phyloP scores from a whole-genome alignment of 2,329 filamentous ascomycete species.

The Aschersonia sp. region DNA sequence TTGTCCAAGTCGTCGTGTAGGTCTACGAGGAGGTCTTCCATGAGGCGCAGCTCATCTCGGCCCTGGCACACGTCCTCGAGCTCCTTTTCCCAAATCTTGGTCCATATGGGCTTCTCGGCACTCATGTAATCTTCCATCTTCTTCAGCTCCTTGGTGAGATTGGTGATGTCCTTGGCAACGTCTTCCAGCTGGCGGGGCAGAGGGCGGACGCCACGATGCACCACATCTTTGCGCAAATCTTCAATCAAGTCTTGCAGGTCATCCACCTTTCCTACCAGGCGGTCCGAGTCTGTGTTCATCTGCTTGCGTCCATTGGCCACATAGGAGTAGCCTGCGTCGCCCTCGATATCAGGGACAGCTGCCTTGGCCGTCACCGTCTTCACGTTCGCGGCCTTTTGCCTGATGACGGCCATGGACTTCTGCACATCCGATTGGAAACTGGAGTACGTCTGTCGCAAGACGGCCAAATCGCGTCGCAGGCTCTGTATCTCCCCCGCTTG shows the following conservation, averaged over 20 bases:
- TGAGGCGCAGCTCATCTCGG: constrained; percentile 84
- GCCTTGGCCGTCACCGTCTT: constrained; percentile 62
- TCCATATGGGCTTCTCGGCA: constrained; percentile 91
- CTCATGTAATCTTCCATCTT: constrained; percentile 88
- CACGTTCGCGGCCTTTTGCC: constrained; percentile 66
- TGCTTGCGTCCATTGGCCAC: constrained; percentile 78
- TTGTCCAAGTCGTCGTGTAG: constrained; percentile 91
- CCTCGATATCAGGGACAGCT: constrained; percentile 54
- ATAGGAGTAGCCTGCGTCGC: constrained; percentile 70
- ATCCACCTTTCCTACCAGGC: constrained; percentile 81
- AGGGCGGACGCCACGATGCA: constrained; percentile 80
- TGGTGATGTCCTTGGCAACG: constrained; percentile 76
- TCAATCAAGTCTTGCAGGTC: constrained; percentile 96
- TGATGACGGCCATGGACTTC: constrained; percentile 71
- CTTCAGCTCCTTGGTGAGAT: constrained; percentile 73
- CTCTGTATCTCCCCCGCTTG: constrained; percentile 69
- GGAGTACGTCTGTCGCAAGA: constrained; percentile 85
- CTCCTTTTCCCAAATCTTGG: constrained; percentile 98
- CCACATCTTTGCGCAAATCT: constrained; percentile 93
- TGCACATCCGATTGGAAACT: constrained; percentile 82
- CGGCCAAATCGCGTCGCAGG: constrained; percentile 75
- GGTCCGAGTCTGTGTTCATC: constrained; percentile 75
- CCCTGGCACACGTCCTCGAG: constrained; percentile 92
- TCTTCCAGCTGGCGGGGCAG: constrained; percentile 77
- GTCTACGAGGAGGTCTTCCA: constrained; percentile 88